Base-by-base conservation (phyloP, 2,329 filamentous ascomycete genomes). In the Alternaria atra region DNA sequence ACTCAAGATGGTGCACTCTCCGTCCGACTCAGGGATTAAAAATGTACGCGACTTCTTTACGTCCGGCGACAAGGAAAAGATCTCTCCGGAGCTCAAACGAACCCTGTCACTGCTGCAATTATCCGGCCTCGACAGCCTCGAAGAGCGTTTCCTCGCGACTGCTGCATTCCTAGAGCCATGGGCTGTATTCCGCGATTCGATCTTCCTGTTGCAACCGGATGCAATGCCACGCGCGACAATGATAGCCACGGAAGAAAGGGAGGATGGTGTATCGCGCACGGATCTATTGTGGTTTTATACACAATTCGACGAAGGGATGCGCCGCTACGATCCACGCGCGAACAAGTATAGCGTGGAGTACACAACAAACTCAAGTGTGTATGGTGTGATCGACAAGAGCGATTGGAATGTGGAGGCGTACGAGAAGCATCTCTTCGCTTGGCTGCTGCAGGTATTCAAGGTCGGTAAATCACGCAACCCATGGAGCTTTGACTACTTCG, bases 231-330 rank as follows among this genome's bases (percentile, higher is more conserved):
- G 65, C 35, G 32, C 63, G 4, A 69, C 65, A 2, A 20, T 29
- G 23, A 32, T 52, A 30, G 25, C 51, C 43, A 42, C 29, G 9
- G 20, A 7, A 12, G 48, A 55, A 5, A 32, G 29, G 4, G 54
- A 63, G 1, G 50, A 44, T 39, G 53, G 54, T 4, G 64, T 77
- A 29, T 63, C 64, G 5, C 69, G 69, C 20, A 51, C 53, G 4
- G 73, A 72, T 10, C 61, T 78, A 9, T 47, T 78, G 10, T 73
- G 65, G 67, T 77, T 70, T 53, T 78, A 78, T 55, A 77, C 72
- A 7, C 66, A 69, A 9, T 77, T 68, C 55, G 69, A 76, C 32
- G 67, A 76, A 35, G 73, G 68, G 4, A 25, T 60, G 20, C 46
- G 64, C 20, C 72, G 76, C 7, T 72, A 75, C 48, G 72, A 77